Evolutionary conservation across 306 rosid species (phyloP).

Genomic region (Quercus glauca): DNA sequence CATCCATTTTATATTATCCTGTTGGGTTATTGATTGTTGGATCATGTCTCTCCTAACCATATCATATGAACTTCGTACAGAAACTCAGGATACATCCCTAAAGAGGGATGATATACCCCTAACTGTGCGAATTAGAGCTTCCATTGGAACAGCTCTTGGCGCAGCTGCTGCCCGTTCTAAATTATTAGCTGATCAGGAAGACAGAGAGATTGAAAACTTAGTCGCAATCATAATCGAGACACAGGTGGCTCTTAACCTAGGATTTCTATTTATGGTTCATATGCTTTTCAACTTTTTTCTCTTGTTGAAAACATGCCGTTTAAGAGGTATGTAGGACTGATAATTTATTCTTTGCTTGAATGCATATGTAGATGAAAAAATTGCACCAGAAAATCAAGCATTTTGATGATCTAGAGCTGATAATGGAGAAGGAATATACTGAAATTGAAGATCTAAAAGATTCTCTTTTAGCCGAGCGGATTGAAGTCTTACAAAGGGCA

Average conservation of each 20-base stretch:
- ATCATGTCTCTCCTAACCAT: constrained; percentile 11
- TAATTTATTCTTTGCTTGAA: constrained; percentile 15
- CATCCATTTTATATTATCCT: neutral
- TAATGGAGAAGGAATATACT: constrained; percentile 65
- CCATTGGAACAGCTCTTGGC: constrained; percentile 84
- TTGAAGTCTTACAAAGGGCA: constrained; percentile 50
- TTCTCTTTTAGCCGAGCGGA: constrained; percentile 55
- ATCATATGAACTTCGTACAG: constrained; percentile 30
- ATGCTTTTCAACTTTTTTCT: neutral
- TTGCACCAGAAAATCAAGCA: constrained; percentile 68
- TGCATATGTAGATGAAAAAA: constrained; percentile 52
- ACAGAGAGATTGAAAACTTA: constrained; percentile 76
- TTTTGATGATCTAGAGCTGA: constrained; percentile 68
- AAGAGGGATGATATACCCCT: constrained; percentile 54
- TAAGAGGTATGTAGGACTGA: constrained; percentile 12
- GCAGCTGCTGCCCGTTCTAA: constrained; percentile 91
- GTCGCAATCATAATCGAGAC: constrained; percentile 73
- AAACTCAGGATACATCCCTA: constrained; percentile 24
- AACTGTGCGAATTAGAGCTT: constrained; percentile 70
- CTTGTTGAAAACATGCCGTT: constrained; percentile 1
- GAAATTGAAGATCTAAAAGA: constrained; percentile 65
- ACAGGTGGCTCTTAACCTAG: constrained; percentile 52
- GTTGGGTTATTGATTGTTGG: constrained; percentile 8
- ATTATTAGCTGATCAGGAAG: constrained; percentile 89
- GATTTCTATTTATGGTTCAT: neutral